Evolutionary conservation across 2,329 filamentous ascomycete species (phyloP), one percentile per base, ranked within the genome.

Genomic region (Clonostachys byssicola): DNA sequence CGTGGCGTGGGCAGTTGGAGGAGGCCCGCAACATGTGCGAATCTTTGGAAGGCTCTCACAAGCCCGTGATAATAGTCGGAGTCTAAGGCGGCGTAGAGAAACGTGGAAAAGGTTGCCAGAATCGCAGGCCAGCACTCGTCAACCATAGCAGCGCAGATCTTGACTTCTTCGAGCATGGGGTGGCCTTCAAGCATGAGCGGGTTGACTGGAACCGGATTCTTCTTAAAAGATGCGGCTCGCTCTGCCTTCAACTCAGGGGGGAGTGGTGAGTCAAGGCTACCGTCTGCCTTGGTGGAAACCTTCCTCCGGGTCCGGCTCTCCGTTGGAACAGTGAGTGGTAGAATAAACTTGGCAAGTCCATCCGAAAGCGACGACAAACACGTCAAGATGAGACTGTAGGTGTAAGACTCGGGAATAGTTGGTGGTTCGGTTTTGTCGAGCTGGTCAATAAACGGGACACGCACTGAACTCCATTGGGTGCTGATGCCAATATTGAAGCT

Each of bases 81-180:
- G 61, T 99, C 94, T 5, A 99, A 73, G 0, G 92, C 85, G 33
- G 94, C 89, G 60, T 95, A 95, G 16, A 99, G 71, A 60, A 97
- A 99, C 0, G 92, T 96, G 0, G 94, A 99, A 57, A 91, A 96
- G 3, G 91, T 94, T 2, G 94, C 92, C 43, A 99, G 79, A 38
- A 97, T 85, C 12, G 94, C 94, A 42, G 94, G 94, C 94, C 94
- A 99, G 63, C 92, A 97, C 54, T 89, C 80, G 5, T 95, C 89
- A 20, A 99, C 87, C 47, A 99, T 86, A 10, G 79, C 79, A 12
- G 90, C 89, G 56, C 89, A 92, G 3, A 83, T 82, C 58, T 85
- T 81, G 48, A 97, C 83, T 44, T 90, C 86, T 2, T 74, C 63
- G 45, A 84, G 77, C 9, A 90, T 74, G 1, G 88, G 79, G 59